Base-by-base conservation (phyloP, 352 stramenopile genomes). In the Pythium dissimile region DNA sequence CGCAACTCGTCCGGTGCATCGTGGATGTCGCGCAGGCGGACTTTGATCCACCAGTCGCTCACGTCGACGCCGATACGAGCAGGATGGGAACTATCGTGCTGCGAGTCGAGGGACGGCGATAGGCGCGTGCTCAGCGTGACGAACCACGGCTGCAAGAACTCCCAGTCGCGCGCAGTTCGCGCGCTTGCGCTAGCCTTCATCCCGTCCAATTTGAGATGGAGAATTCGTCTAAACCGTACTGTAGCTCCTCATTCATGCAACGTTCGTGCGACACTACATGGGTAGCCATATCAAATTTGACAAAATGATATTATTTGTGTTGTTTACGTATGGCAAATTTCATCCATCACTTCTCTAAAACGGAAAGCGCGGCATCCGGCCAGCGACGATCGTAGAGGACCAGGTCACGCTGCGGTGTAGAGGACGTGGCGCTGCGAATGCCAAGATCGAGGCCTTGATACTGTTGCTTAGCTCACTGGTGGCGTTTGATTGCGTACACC, bases 101-200 rank as follows among this genome's bases (percentile, higher is more conserved):
- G n/a, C n/a, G n/a, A n/a, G n/a, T n/a, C n/a, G n/a, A n/a, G n/a
- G n/a, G n/a, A n/a, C n/a, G n/a, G n/a, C n/a, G n/a, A n/a, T n/a
- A 51, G 44, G 8, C 44, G 44, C 10, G 3, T n/a, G 26, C 44
- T 21, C 3, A 51, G 44, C 5, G 15, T 16, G 13, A 26, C 7
- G 15, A 51, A 51, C 44, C 44, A 51, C 15, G 44, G 44, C 24
- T 26, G 28, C 28, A 51, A 23, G 44, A 51, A 51, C 44, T 51
- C 44, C 44, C 44, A 51, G 44, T 51, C 20, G 7, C 44, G 44
- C 15, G 44, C 39, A 9, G 6, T n/a, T 13, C 31, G 31, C 31
- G 8, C 31, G 31, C 31, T 8, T 13, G 31, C 8, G 13, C 13
- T 35, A 35, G 31, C 39, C 39, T 46, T 46, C 8, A 20, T 46